Evolutionary conservation across 371 early-diverging fungal species (phyloP), one percentile per base, ranked within the genome.

Genomic region (Dinochytrium kinnereticum): DNA sequence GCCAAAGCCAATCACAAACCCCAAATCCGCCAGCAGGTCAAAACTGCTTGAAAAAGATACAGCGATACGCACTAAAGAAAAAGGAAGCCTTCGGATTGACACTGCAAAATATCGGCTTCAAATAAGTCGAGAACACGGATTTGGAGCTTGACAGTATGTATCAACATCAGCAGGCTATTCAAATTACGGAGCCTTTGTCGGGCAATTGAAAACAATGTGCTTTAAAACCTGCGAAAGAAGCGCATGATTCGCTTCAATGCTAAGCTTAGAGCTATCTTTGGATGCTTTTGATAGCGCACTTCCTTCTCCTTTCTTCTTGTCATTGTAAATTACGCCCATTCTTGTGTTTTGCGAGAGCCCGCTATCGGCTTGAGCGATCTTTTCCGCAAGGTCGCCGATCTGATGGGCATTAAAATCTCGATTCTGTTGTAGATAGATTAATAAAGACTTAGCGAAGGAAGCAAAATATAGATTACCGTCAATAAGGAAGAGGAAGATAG

Each of bases 401-500:
- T 93, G 94, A 19, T 86, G 85, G 2, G 93, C 87, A 28, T 89
- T 88, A 78, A 93, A 93, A 1, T 92, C 93, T 21, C 94, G 91
- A 78, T 94, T 94, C 94, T 93, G 61, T 26, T 13, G 24, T 30
- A 7, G 26, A 7, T 30, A 55, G 21, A 30, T 55, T 34, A 55
- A 55, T 55, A 55, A 26, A 55, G 24, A 30, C 10, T 24, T 21
- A 26, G 10, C 26, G 57, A 10, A 21, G 13, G 10, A 37, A 21
- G 36, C 7, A 61, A 34, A 61, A 34, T 15, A 7, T 37, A 34
- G 61, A 86, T 80, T 90, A 92, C 95, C 36, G 94, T 90, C 37
- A 96, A 82, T n/a, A 98, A 85, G 15, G 96, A 90, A 0, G 95
- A 94, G 80, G 95, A 93, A 2, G 96, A 92, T 34, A 98, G 86